phyloP scores from a whole-genome alignment of 2,329 filamentous ascomycete species.

The Talaromyces verruculosus region DNA sequence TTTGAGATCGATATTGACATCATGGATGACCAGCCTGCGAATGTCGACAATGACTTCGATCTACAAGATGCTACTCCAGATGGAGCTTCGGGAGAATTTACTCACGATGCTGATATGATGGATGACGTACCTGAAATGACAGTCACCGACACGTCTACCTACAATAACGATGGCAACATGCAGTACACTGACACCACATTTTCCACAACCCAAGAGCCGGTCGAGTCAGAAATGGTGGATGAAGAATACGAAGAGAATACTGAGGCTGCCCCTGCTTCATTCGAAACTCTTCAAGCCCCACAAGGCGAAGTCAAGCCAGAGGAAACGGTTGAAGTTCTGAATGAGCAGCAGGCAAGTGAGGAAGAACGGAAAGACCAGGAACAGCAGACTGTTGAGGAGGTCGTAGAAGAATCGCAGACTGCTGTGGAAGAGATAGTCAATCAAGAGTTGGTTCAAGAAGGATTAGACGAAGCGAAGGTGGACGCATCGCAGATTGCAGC shows the following conservation, averaged over 20 bases:
- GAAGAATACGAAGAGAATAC: constrained; percentile 34
- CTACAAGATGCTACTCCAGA: constrained; percentile 41
- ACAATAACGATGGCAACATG: constrained; percentile 30
- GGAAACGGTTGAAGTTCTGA: not conserved
- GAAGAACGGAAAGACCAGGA: not conserved
- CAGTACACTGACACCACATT: constrained; percentile 32
- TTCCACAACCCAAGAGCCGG: constrained; percentile 31
- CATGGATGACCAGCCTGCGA: constrained; percentile 57
- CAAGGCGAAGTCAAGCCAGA: not conserved
- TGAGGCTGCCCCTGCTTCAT: not conserved
- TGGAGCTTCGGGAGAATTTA: constrained; percentile 30
- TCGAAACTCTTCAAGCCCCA: not conserved
- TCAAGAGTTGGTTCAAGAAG: not conserved
- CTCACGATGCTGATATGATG: constrained; percentile 49
- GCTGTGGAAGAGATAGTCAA: not conserved
- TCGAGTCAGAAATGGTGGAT: constrained; percentile 44
- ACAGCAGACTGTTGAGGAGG: not conserved
- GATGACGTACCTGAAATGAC: constrained; percentile 44
- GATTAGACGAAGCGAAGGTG: not conserved
- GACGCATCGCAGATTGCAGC: not conserved
- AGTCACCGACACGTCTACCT: constrained; percentile 39
- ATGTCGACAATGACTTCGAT: constrained; percentile 54
- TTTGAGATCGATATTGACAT: constrained; percentile 62
- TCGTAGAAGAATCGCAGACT: not conserved
- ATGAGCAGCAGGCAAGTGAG: not conserved